phyloP scores from a whole-genome alignment of 345 rosid genomes.

The Excoecaria agallocha region DNA sequence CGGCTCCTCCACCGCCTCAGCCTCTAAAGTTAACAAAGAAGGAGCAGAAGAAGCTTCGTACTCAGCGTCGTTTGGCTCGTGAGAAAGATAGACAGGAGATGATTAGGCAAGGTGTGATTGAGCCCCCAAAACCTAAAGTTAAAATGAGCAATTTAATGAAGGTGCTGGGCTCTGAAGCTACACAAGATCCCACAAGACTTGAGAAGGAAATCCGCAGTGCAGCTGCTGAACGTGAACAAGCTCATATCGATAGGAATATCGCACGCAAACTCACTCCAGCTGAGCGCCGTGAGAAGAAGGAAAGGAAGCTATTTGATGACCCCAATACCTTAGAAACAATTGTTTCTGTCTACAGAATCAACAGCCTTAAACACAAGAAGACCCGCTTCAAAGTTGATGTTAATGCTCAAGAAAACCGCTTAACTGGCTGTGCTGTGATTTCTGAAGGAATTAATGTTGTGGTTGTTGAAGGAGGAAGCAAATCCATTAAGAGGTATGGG shows the following conservation, averaged over 20 bases:
- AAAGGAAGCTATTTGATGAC: slow-evolving; percentile 87
- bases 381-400: slow-evolving; percentile 89
- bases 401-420: slow-evolving; percentile 79
- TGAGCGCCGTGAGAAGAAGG: slow-evolving; percentile 91
- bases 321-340: slow-evolving; percentile 58
- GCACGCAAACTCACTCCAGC: slow-evolving; percentile 95
- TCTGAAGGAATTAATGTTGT: slow-evolving; percentile 71
- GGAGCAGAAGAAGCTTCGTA: slow-evolving; percentile 93
- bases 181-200: slow-evolving; percentile 96
- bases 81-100: slow-evolving; percentile 95
- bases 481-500: slow-evolving; percentile 84
- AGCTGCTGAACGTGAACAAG: slow-evolving; percentile 98
- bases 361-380: slow-evolving; percentile 75
- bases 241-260: slow-evolving; percentile 86
- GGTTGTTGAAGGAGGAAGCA: slow-evolving; percentile 88
- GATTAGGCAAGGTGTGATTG: slow-evolving; percentile 93
- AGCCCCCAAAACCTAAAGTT: slow-evolving; percentile 87
- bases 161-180: slow-evolving; percentile 95
- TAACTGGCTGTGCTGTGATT: slow-evolving; percentile 80
- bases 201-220: slow-evolving; percentile 91
- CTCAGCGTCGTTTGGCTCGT: slow-evolving; percentile 84
- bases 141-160: slow-evolving; percentile 96
- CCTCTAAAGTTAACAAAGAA: slow-evolving; percentile 88
- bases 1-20: slow-evolving; percentile 94
- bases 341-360: slow-evolving; percentile 81